These are phyloP conservation scores for Annulohypoxylon moriforme DNA, from an alignment of 495 filamentous ascomycete species.

Conservation along the genomic window DNA sequence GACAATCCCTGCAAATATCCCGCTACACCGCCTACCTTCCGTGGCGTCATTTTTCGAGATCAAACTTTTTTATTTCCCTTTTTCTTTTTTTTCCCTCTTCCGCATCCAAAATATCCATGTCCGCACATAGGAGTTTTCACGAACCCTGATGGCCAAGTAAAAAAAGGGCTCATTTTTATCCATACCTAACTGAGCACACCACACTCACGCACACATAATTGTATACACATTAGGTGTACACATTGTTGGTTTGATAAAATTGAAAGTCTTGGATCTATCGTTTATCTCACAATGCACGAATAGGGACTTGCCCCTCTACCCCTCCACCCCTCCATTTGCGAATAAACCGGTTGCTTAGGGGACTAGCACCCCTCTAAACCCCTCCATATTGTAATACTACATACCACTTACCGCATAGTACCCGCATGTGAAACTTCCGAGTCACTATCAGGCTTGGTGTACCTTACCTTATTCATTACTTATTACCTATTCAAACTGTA, in stretches of 20 bases:
- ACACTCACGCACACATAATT: constrained; percentile 1
- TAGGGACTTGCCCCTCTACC: constrained; percentile 41
- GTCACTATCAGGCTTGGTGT: neutral
- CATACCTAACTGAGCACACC: neutral
- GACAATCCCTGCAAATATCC: constrained; percentile 19
- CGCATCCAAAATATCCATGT: constrained; percentile 25
- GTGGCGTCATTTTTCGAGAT: constrained; percentile 31
- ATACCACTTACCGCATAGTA: constrained; percentile 11
- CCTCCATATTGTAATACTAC: constrained; percentile 17
- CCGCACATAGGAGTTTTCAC: constrained; percentile 10
- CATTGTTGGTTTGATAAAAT: constrained; percentile 19
- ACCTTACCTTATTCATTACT: neutral
- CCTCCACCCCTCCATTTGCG: constrained; percentile 15
- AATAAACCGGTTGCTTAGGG: constrained; percentile 28
- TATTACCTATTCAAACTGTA: neutral
- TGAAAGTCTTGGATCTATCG: neutral
- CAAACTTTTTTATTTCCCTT: constrained; percentile 19
- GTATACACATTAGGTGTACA: neutral
- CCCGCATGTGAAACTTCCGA: constrained; percentile 30
- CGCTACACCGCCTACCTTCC: constrained; percentile 39
- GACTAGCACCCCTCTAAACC: constrained; percentile 23
- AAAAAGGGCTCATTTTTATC: constrained; percentile 19
- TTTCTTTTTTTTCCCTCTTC: constrained; percentile 6
- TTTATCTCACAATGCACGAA: constrained; percentile 36
- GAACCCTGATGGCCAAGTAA: constrained; percentile 27